Percentiles rank a stretch among this genome's conserved stretches.
Evolutionary conservation across 352 stramenopile species (phyloP).

Genomic region (Globisporangium lucens): DNA sequence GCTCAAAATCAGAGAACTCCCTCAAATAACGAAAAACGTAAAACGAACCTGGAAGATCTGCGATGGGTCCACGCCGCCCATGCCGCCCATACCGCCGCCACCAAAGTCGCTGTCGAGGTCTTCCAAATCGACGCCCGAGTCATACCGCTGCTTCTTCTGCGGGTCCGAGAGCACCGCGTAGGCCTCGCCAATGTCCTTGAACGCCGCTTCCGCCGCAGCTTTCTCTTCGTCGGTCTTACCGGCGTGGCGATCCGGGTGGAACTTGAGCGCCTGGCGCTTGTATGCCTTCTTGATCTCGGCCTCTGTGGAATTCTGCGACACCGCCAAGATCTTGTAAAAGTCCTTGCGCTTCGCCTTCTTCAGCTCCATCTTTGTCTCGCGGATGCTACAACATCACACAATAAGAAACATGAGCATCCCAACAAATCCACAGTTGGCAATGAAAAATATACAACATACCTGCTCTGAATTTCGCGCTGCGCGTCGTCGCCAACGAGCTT

Average conservation of each 20-base stretch:
- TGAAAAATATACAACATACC: slow-evolving; percentile 12
- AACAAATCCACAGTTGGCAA: neutral
- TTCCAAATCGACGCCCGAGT: slow-evolving; percentile 93
- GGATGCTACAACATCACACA: slow-evolving; percentile 43
- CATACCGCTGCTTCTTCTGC: slow-evolving; percentile 93
- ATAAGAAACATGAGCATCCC: neutral
- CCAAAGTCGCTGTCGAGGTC: slow-evolving; percentile 90
- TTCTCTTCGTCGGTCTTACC: slow-evolving; percentile 90
- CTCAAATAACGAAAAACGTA: neutral
- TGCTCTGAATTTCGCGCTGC: slow-evolving; percentile 75
- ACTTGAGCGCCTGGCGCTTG: slow-evolving; percentile 92
- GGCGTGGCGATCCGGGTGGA: slow-evolving; percentile 95
- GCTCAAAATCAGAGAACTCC: neutral
- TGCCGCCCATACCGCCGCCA: slow-evolving; percentile 72
- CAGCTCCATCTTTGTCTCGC: slow-evolving; percentile 88
- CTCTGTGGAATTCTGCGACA: slow-evolving; percentile 73
- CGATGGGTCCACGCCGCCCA: slow-evolving; percentile 77
- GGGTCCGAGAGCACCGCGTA: slow-evolving; percentile 95
- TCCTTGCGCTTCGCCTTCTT: slow-evolving; percentile 96
- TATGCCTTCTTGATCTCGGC: slow-evolving; percentile 99
- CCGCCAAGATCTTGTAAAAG: slow-evolving; percentile 94
- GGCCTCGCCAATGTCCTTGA: slow-evolving; percentile 96
- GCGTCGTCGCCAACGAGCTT: slow-evolving; percentile 83
- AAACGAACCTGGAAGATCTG: slow-evolving; percentile 79
- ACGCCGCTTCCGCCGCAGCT: slow-evolving; percentile 88